Conservation (phyloP, 2,329 filamentous ascomycete species). For the Parasarocladium wereldwijsianum region DNA sequence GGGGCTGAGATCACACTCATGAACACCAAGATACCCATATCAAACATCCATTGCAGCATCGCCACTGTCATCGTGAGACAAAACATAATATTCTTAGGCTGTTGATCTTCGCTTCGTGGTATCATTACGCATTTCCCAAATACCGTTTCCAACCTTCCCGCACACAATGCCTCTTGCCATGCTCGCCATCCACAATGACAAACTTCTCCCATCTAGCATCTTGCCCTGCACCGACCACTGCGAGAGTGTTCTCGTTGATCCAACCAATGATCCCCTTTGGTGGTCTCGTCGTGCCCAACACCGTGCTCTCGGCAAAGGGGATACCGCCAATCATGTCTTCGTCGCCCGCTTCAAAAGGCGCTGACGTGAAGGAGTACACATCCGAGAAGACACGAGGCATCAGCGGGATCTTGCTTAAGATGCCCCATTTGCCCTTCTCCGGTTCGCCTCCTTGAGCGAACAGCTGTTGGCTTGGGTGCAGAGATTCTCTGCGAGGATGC, state of each 20-base stretch:
- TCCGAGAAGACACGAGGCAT: conserved; percentile 83
- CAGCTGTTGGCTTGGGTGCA: conserved; percentile 16
- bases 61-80: background rate
- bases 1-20: background rate
- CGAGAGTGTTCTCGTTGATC: conserved; percentile 56
- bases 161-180: conserved; percentile 50
- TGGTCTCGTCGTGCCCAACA: conserved; percentile 40
- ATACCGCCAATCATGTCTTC: conserved; percentile 39
- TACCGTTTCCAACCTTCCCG: conserved; percentile 77
- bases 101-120: background rate
- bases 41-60: conserved; percentile 1
- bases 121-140: conserved; percentile 28
- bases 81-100: background rate
- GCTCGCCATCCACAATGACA: conserved; percentile 49
- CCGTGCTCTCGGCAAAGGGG: conserved; percentile 26
- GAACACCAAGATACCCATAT: conserved; percentile 2
- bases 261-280: conserved; percentile 79
- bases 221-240: conserved; percentile 65
- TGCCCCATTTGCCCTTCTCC: conserved; percentile 64
- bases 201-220: conserved; percentile 87
- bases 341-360: conserved; percentile 71
- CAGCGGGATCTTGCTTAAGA: conserved; percentile 69
- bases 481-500: conserved; percentile 28
- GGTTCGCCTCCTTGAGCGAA: conserved; percentile 9
- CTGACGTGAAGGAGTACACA: conserved; percentile 69